Conservation (phyloP, 1,284 basidiomycete genomes). For the Austroboletus niveus region DNA sequence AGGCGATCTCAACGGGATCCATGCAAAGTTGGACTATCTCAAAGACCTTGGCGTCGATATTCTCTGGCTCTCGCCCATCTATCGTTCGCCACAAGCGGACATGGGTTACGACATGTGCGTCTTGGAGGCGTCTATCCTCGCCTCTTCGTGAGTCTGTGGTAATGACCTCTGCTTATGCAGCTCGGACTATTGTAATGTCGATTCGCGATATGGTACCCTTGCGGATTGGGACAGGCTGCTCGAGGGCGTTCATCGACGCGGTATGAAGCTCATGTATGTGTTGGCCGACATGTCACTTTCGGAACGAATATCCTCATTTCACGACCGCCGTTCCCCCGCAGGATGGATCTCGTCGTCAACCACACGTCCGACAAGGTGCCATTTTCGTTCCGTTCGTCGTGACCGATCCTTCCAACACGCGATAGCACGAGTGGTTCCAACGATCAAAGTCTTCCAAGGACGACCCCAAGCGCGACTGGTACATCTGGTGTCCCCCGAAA, state of each 20-base stretch:
- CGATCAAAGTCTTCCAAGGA: constrained; percentile 59
- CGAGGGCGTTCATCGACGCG: constrained; percentile 55
- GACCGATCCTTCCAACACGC: not conserved
- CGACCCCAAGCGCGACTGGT: constrained; percentile 69
- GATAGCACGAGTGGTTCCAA: constrained; percentile 74
- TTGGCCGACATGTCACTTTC: not conserved
- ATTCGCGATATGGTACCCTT: constrained; percentile 73
- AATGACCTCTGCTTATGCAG: constrained; percentile 40
- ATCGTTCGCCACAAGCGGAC: constrained; percentile 65
- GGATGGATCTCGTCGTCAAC: constrained; percentile 82
- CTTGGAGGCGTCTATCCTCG: not conserved
- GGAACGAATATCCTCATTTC: too few relatives aligned
- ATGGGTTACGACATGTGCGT: constrained; percentile 73
- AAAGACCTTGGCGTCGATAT: constrained; percentile 70
- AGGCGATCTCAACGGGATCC: constrained; percentile 73
- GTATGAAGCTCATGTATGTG: constrained; percentile 68
- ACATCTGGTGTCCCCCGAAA: constrained; percentile 69
- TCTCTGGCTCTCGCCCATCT: constrained; percentile 77
- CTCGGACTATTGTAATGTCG: constrained; percentile 65
- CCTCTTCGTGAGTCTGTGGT: too few relatives aligned
- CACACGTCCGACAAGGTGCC: constrained; percentile 70
- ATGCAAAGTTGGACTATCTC: constrained; percentile 66
- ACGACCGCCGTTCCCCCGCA: constrained; percentile 19
- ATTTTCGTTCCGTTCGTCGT: not conserved
- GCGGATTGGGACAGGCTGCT: constrained; percentile 69